Evolutionary conservation across 1,284 basidiomycete genomes (phyloP).

Genomic region (Rhodotorula sp.): DNA sequence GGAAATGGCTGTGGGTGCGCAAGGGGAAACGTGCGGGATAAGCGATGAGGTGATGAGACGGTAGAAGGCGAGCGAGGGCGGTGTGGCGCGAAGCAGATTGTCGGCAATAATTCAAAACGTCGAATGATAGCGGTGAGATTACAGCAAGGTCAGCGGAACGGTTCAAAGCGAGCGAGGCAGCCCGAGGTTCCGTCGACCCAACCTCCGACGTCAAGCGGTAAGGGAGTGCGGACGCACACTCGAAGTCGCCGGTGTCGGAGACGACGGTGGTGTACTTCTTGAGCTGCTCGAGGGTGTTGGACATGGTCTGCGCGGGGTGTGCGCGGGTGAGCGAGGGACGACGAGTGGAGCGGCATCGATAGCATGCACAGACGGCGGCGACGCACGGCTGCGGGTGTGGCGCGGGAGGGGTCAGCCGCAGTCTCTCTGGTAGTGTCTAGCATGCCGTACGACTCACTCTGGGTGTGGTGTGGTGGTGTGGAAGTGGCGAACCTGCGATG

Average conservation of each 20-base stretch:
- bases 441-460: no score
- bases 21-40: neutral
- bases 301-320: constrained; percentile 57
- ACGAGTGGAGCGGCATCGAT: no score
- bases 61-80: neutral
- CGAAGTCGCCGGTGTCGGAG: constrained; percentile 57
- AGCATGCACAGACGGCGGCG: no score
- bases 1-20: constrained; percentile 63
- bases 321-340: neutral
- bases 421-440: no score
- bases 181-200: neutral
- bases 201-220: neutral
- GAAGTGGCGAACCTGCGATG: no score
- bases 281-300: constrained; percentile 79
- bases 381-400: no score
- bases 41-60: neutral
- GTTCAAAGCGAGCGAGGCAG: neutral
- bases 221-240: constrained; percentile 57
- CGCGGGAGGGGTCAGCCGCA: no score
- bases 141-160: neutral
- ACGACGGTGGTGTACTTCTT: constrained; percentile 89
- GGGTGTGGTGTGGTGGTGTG: no score
- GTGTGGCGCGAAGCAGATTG: constrained; percentile 1
- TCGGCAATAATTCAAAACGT: no score
- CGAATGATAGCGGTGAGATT: no score